Percentiles rank a stretch among this genome's conserved stretches.
Conservation (phyloP, 805 yeast genomes). For the Tetrapisispora phaffii region DNA sequence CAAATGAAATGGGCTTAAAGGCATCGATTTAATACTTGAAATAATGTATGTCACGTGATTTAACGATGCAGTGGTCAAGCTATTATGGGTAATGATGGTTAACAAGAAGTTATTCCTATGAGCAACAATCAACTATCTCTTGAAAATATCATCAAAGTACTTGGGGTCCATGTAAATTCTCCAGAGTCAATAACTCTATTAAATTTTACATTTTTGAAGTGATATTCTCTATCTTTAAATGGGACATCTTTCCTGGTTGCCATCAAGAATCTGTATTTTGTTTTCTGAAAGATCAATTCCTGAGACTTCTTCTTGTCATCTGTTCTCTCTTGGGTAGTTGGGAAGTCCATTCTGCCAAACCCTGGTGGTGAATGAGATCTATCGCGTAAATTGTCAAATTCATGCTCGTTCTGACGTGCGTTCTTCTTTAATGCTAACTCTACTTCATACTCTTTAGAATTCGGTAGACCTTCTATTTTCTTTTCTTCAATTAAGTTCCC, state of each 20-base stretch:
- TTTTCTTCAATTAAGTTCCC: slow-evolving; percentile 14
- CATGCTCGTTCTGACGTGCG: slow-evolving; percentile 11
- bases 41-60: neutral
- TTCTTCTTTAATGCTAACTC: neutral
- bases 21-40: no score
- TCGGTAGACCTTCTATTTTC: slow-evolving; percentile 15
- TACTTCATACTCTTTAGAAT: neutral
- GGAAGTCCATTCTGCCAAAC: slow-evolving; percentile 49
- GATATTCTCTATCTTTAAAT: slow-evolving; percentile 29
- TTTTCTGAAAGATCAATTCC: slow-evolving; percentile 30
- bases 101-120: no score
- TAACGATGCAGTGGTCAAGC: no score
- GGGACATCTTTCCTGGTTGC: slow-evolving; percentile 32
- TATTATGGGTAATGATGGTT: neutral
- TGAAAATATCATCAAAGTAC: slow-evolving; percentile 2
- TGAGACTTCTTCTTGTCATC: slow-evolving; percentile 32
- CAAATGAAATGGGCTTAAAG: no score
- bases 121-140: neutral
- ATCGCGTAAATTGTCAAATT: slow-evolving; percentile 25
- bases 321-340: slow-evolving; percentile 42
- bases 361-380: slow-evolving; percentile 47
- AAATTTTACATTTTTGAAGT: slow-evolving; percentile 36
- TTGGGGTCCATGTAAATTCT: slow-evolving; percentile 24
- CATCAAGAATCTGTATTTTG: slow-evolving; percentile 36
- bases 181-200: slow-evolving; percentile 32